Base-by-base conservation (phyloP, 805 yeast species). In the Ascoidea asiatica region DNA sequence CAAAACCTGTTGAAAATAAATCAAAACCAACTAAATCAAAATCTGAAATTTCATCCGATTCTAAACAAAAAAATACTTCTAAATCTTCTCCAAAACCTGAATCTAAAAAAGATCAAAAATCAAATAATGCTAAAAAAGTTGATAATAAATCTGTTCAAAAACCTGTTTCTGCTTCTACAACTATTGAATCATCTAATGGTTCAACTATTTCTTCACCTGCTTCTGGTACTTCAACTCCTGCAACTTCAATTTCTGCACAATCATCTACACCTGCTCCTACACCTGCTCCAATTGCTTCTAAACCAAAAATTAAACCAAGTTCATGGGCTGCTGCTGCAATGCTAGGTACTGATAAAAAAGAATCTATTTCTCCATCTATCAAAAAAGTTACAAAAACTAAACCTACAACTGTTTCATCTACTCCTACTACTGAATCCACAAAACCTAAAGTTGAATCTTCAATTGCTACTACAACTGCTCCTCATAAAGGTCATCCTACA, bases 291-390 rank as follows among this genome's bases (percentile, higher is more conserved):
- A n/a, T 33, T 20, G n/a, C 19, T 8, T 17, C 43, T 19, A 23
- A 44, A 36, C 40, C 38, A 40, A 23, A 41, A 36, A 8, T n/a
- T 5, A 41, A 41, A 19, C 43, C 43, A 29, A 23, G 37, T 19
- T 20, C 43, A 4, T 41, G 43, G 43, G 43, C 43, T 18, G 43
- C 43, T 29, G 21, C 38, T 17, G 43, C 29, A 23, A 36, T 19
- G 15, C 18, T 19, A 23, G 19, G 35, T 11, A 13, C 19, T 18
- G 35, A 22, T 18, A 40, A 23, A 19, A 22, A 22, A 23, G 17
- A 19, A 3, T 11, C 35, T 15, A 15, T 29, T 29, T 29, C 35
- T 15, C 15, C 35, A 29, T 11, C 35, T 29, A 29, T 29, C 15
- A 29, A 29, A 29, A 29, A 29, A 29, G 15, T 29, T 29, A 29